Base-by-base conservation (phyloP, 306 rosid species). In the Gastrolobium bilobum region DNA sequence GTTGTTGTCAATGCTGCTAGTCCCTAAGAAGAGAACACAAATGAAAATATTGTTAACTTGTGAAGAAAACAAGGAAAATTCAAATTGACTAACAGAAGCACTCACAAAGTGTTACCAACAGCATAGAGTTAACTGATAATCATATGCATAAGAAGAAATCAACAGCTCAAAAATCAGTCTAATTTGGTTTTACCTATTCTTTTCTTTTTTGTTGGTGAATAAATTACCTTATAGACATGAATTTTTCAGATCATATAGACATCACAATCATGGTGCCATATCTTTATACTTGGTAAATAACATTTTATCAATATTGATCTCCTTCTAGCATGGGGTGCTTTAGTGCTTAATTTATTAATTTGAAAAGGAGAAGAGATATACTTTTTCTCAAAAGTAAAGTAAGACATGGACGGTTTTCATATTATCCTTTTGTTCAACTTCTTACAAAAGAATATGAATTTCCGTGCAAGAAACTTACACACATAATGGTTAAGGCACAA, bases 1-100 rank as follows among this genome's bases (percentile, higher is more conserved):
- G 98, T 87, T 78, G 93, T 84, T 47, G 99, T 90, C 86, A 95
- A 86, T 64, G 99, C 94, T 58, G 79, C 83, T 11, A 95, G 94
- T 60, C 99, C 99, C 99, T 95, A 43, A 38, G 43, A 74, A 72
- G 10, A 68, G 68, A 58, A 57, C 44, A 71, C 63, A 57, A 2
- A 81, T 30, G 14, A 51, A 13, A 75, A 30, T 40, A 9, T 14
- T 7, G 7, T 62, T 66, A 37, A 47, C 70, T 73, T 31, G 11
- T 38, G 31, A 69, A 37, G 31, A 42, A 29, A 74, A 52, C 11
- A 2, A 20, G 8, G 26, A 66, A 67, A 38, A 44, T 57, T 64
- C 71, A 77, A 56, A 52, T 51, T 46, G 8, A 61, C 53, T 43
- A 51, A 52, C 30, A 8, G 13, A 26, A 56, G 26, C 42, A 35